These are phyloP conservation scores for Aschersonia sp. DNA, from an alignment of 2,329 filamentous ascomycete genomes.

Conservation along the genomic window DNA sequence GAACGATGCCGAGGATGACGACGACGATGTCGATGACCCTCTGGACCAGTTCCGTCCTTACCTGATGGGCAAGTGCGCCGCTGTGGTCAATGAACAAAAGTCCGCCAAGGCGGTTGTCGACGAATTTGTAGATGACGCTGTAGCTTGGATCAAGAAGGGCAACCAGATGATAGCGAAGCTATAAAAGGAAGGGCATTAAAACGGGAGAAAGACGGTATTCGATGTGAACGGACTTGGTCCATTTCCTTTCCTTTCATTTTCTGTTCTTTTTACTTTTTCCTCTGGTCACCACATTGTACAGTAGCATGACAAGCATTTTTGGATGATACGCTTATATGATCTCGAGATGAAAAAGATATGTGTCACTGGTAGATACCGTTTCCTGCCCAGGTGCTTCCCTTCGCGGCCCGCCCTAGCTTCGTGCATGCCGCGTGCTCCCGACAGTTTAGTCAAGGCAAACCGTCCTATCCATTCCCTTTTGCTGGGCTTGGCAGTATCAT, in stretches of 20 bases:
- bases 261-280: slow-evolving; percentile 4
- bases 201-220: too few species aligned
- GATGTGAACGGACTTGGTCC: too few species aligned
- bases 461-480: too few species aligned
- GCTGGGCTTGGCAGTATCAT: too few species aligned
- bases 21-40: slow-evolving; percentile 65
- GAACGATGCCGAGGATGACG: slow-evolving; percentile 54
- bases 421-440: too few species aligned
- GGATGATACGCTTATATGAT: neutral
- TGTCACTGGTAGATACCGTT: too few species aligned
- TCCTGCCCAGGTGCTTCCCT: too few species aligned
- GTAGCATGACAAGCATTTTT: slow-evolving; percentile 8
- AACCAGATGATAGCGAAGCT: slow-evolving; percentile 57
- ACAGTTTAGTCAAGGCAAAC: too few species aligned
- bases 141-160: slow-evolving; percentile 52
- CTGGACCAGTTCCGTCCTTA: slow-evolving; percentile 85
- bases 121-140: slow-evolving; percentile 78
- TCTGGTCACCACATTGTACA: slow-evolving; percentile 8
- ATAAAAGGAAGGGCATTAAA: slow-evolving; percentile 23
- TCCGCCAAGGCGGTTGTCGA: slow-evolving; percentile 83
- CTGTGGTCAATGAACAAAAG: slow-evolving; percentile 88
- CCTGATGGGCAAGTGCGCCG: slow-evolving; percentile 94
- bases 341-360: neutral
- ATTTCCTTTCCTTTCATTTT: neutral
- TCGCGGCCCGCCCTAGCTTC: too few species aligned